Evolutionary conservation across 2,329 filamentous ascomycete genomes (phyloP), one percentile per base, ranked within the genome.

Genomic region (Botrytis tulipae): DNA sequence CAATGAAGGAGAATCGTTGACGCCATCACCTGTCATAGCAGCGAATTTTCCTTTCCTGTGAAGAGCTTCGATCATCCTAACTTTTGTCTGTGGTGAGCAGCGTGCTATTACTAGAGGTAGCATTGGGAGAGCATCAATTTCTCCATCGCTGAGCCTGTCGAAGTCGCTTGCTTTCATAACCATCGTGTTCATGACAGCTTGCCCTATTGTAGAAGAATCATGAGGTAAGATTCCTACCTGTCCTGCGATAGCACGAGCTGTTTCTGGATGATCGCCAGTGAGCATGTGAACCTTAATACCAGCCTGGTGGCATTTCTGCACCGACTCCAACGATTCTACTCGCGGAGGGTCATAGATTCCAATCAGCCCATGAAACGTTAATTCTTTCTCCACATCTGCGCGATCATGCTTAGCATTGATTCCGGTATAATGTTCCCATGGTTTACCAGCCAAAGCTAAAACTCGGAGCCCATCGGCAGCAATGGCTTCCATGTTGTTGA

Each of bases 31-130:
- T 2, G 83, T 85, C 84, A 85, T 87, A 7, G 84, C 87, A 18
- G 88, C 87, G 57, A 87, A 85, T 48, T 87, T 83, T 4, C 87
- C 84, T 14, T 76, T 71, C 10, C 87, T 84, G 78, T 93, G 91
- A 74, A 77, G 87, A 9, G 94, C 93, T 77, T 95, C 93, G 70
- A 97, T 95, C 93, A 97, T 97, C 74, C 93, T 90, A 7, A 94
- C 93, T 83, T 97, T 97, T 57, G 94, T 97, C 74, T 92, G 89
- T 0, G 94, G 94, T 1, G 93, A 92, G 80, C 93, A 97, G 54
- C 94, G 91, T 54, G 94, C 93, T 74, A 97, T 91, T 14, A 97
- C 94, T 0, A 95, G 85, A 3, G 93, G 93, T 3, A 97, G 84
- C 59, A 93, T 89, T 7, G 91, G 90, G 25, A 97, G 84, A 0